Base-by-base conservation (phyloP, 73 alveolate genomes). In the Halteria grandinella region DNA sequence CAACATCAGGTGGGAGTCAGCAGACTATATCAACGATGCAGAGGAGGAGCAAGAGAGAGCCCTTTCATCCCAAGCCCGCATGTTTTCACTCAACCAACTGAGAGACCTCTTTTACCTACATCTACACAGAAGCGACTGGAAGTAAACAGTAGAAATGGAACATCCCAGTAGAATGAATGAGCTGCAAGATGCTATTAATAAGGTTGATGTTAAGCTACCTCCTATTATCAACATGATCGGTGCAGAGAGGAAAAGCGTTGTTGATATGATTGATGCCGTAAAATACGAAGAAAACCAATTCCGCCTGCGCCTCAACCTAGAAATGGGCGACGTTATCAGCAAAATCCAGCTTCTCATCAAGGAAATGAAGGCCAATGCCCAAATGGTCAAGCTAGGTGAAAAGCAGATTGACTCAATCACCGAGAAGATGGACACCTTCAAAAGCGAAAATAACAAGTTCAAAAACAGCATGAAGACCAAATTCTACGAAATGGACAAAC, bases 381-480 rank as follows among this genome's bases (percentile, higher is more conserved):
- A 40, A 15, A 45, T 60, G 4, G 77, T 60, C 20, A 60, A 60
- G 40, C 24, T 40, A 60, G 77, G 77, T 1, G 77, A 60, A 60
- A 60, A 23, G 17, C 27, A 60, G 29, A 60, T 60, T 10, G 77
- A 60, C 21, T 11, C 43, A 15, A 3, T 24, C 7, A 60, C 37
- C 15, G 77, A 60, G 7, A 60, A 60, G 24, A 59, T 60, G 5
- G 77, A 60, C 27, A 60, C 37, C 20, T 60, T 60, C 29, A 34
- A 59, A 34, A 33, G 37, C 6, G 34, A 60, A 60, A 60, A 40
- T 10, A 44, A 40, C 21, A 60, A 60, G 41, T 60, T 40, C 21
- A 41, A 60, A 21, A 59, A 60, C 21, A 37, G 55, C 14, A n/a
- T 60, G 41, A 60, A 60, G 21, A 40, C 43, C 27, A 60, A 49